Conservation (phyloP, 1,284 basidiomycete genomes). For the Cryptococcus jaspeensis region DNA sequence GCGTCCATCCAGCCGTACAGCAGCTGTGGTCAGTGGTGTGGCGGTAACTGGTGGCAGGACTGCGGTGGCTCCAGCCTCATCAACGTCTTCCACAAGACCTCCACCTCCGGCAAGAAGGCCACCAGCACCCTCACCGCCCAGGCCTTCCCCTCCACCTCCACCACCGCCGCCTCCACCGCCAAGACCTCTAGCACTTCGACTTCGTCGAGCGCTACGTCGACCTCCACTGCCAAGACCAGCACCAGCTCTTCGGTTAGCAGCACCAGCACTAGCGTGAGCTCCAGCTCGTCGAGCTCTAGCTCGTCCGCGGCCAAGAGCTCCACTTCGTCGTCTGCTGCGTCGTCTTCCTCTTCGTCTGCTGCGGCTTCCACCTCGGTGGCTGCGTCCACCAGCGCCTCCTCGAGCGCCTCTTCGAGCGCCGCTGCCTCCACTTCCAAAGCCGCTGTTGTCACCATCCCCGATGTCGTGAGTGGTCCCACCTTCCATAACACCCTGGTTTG, state of each 20-base stretch:
- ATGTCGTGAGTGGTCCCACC: too few species aligned
- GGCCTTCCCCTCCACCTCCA: slow-evolving; percentile 18
- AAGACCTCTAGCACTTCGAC: too few species aligned
- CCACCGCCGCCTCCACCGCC: not conserved
- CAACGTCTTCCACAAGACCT: slow-evolving; percentile 49
- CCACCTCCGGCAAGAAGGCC: not conserved
- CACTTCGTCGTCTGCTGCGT: slow-evolving; percentile 4
- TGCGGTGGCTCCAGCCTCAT: slow-evolving; percentile 38
- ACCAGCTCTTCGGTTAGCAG: not conserved
- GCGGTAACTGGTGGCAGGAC: slow-evolving; percentile 22
- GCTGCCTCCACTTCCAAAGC: not conserved
- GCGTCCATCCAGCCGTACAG: slow-evolving; percentile 12
- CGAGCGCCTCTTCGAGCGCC: not conserved
- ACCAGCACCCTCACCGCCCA: slow-evolving; percentile 50
- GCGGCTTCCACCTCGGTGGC: slow-evolving; percentile 9
- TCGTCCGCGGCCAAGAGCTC: not conserved
- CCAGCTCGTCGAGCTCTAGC: not conserved
- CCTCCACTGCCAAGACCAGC: not conserved
- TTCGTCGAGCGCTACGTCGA: slow-evolving; percentile 2
- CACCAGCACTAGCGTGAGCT: not conserved
- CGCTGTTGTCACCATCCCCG: too few species aligned
- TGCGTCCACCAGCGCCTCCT: slow-evolving; percentile 3
- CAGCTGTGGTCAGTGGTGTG: slow-evolving; percentile 20
- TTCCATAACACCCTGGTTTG: too few species aligned
- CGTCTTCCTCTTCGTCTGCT: slow-evolving; percentile 5